phyloP scores from a whole-genome alignment of 2,329 filamentous ascomycete species.

The Aspergillus ochraceus region DNA sequence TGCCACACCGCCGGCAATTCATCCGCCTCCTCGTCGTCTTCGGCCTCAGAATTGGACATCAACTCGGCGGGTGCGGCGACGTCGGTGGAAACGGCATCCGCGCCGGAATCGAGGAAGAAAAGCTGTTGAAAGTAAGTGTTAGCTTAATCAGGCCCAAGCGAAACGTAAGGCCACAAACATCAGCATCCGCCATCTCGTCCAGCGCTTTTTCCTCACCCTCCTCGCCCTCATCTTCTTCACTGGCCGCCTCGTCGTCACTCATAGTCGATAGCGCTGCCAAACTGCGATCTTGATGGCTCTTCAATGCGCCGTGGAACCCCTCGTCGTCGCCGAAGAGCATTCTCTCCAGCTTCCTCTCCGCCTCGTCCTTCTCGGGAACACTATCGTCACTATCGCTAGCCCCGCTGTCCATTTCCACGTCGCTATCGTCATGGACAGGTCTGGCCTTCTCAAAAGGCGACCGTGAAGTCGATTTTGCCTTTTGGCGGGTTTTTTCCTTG shows the following conservation, averaged over 20 bases:
- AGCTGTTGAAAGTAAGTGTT: constrained; percentile 46
- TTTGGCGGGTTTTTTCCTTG: constrained; percentile 33
- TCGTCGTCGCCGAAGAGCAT: constrained; percentile 83
- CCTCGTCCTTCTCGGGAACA: constrained; percentile 69
- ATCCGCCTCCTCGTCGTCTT: constrained; percentile 30
- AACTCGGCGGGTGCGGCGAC: constrained; percentile 35
- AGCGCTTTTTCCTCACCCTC: constrained; percentile 53
- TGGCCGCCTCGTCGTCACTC: constrained; percentile 29
- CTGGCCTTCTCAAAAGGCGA: constrained; percentile 26
- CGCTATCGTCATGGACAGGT: constrained; percentile 20
- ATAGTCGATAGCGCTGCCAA: constrained; percentile 39
- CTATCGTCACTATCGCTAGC: constrained; percentile 22
- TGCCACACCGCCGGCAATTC: constrained; percentile 64
- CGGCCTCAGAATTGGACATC: constrained; percentile 39
- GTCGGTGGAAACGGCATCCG: constrained; percentile 40
- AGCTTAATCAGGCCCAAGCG: constrained; percentile 1
- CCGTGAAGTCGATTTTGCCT: constrained; percentile 19
- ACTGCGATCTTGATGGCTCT: constrained; percentile 52
- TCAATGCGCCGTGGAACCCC: constrained; percentile 76
- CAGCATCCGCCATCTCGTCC: constrained; percentile 71
- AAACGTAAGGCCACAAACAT: constrained; percentile 48
- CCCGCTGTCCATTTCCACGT: constrained; percentile 21
- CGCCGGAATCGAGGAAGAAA: constrained; percentile 77
- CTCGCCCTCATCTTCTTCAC: constrained; percentile 31
- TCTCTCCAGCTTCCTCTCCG: constrained; percentile 82